Evolutionary conservation across 2,329 filamentous ascomycete species (phyloP), one percentile per base, ranked within the genome.

Genomic region (Dothistroma pini): DNA sequence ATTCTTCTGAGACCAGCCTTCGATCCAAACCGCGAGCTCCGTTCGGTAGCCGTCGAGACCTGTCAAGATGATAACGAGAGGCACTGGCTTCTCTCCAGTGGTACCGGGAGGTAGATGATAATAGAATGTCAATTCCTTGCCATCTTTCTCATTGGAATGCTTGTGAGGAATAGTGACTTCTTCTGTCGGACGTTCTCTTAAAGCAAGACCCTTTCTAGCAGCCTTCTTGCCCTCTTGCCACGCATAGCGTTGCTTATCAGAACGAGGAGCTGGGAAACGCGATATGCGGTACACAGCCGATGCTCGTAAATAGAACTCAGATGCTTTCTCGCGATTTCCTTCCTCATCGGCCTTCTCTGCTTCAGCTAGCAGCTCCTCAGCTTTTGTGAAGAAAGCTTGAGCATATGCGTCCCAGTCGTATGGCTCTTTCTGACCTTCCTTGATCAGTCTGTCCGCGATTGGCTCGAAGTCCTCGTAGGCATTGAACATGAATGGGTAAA

Each of bases 241-340:
- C 1, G 87, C 88, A 31, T 80, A 72, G 65, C 84, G 82, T 74
- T 91, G 80, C 54, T 77, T 75, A 7, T 73, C 72, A 22, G 76
- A 78, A 22, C 79, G 72, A 21, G 79, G 79, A 6, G 78, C 78
- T 8, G 89, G 89, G 70, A 92, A 91, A 16, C 89, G 82, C 0
- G 87, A 82, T 66, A 92, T 91, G 56, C 89, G 83, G 74, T 89
- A 87, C n/a, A 91, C 80, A 29, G 87, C 85, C 22, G 88, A 88
- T 5, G 87, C 87, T 22, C 89, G 85, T 64, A 90, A 80, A 73
- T 87, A 90, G 19, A 88, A 79, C 38, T 83, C 82, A 4, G 82
- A 83, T 0, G 88, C 87, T 51, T 79, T 78, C 47, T 79, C 77
- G 2, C 69, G 71, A 55, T 86, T 77, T 19, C 80, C 82, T 1